Evolutionary conservation across 2,329 filamentous ascomycete species (phyloP), one percentile per base, ranked within the genome.

Genomic region (Aureobasidium sp.): DNA sequence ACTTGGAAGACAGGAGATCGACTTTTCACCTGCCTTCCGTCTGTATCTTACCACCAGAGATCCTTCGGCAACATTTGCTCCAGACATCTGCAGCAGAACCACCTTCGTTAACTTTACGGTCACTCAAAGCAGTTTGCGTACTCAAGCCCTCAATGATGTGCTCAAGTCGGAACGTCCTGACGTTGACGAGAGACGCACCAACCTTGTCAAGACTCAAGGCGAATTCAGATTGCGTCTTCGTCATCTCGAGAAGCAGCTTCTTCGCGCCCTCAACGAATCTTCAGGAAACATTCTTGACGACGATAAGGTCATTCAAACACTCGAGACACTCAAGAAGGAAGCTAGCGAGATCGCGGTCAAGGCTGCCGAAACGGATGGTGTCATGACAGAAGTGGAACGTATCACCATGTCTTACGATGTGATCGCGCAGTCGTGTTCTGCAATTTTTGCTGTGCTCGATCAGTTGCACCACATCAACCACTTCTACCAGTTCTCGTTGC

Each of bases 91-190:
- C 85, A 96, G 92, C 81, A 86, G 95, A 71, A 97, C 94, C 7
- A 99, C 95, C 0, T 96, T 99, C 76, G 94, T 99, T 82, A 99
- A 99, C 78, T 99, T 99, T 70, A 97, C 95, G 1, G 93, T 99
- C 66, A 99, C 94, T 5, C 93, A 97, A 78, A 97, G 94, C 83
- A 97, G 93, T 81, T 82, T 99, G 71, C 94, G 96, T 78, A 97
- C 94, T 1, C 94, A 99, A 76, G 97, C 94, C 1, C 85, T 99
- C 68, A 97, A 97, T 69, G 92, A 99, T 66, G 94, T 97, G 37
- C 84, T 99, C 71, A 97, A 97, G 76, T 96, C 92, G 15, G 94
- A 99, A 80, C 86, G 95, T 62, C 94, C 95, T 4, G 94, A 99
- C 76, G 92, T 99, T 20, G 94, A 99, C 72, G 92, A 97, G 79